These are phyloP conservation scores for Prunus davidiana DNA, from an alignment of 306 rosid genomes.

Conservation along the genomic window DNA sequence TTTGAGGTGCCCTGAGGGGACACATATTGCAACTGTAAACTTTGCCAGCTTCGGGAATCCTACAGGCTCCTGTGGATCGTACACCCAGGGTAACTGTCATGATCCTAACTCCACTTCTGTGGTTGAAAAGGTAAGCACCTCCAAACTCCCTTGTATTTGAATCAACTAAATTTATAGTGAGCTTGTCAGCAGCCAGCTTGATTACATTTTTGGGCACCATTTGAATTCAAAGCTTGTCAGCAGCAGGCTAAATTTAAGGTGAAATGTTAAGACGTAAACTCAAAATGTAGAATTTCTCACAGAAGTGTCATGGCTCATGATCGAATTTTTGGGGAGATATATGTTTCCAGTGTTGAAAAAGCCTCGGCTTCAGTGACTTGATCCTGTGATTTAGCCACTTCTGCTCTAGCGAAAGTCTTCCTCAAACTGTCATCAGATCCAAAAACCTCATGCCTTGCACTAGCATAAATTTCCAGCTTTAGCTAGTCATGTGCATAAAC, in stretches of 20 bases:
- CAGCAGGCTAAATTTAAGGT: no score
- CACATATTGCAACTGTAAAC: constrained; percentile 43
- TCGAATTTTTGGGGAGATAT: background rate
- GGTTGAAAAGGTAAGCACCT: constrained; percentile 62
- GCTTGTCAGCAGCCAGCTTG: no score
- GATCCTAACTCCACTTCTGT: constrained; percentile 54
- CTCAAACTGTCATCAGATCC: no score
- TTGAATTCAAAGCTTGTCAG: background rate
- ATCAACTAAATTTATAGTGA: background rate
- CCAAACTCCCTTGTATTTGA: background rate
- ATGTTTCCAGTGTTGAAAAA: background rate
- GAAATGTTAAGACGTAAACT: background rate
- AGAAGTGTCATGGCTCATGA: background rate
- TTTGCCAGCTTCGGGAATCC: constrained; percentile 89
- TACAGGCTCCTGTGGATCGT: constrained; percentile 77
- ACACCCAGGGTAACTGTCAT: constrained; percentile 65
- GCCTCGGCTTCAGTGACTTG: no score
- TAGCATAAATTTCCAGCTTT: background rate
- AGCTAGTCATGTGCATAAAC: background rate
- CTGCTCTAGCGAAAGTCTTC: no score
- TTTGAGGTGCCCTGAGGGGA: constrained; percentile 57
- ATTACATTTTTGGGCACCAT: background rate
- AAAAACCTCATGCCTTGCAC: no score
- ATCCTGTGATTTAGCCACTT: no score
- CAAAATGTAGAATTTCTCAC: background rate